Base-by-base conservation (phyloP, 2,329 filamentous ascomycete species). In the Coleophoma cylindrospora region DNA sequence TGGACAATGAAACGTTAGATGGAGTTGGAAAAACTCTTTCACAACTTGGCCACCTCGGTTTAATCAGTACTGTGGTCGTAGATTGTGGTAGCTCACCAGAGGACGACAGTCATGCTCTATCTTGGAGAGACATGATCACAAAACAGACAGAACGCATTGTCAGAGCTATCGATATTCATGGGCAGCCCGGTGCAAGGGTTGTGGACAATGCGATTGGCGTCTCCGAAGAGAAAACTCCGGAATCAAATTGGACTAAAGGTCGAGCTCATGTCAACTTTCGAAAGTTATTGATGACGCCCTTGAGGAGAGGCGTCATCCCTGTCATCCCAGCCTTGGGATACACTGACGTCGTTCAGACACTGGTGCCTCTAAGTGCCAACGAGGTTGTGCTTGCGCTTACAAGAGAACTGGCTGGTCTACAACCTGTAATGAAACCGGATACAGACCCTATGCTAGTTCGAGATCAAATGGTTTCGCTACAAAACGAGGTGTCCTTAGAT, bases 21-120 rank as follows among this genome's bases (percentile, higher is more conserved):
- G 91, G 90, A 1, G 82, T 97, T 51, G 89, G 86, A 5, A 83
- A 86, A 64, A 97, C 94, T 0, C 70, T 99, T 38, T 84, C 85
- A 32, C 92, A 96, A 66, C 81, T 99, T 45, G 81, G 84, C 37
- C 83, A 86, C 47, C 77, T 99, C 13, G 92, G 94, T 3, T 78
- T 99, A 57, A 76, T 83, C 45, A 91, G 90, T 53, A 82, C 91
- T 17, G 80, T 99, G 0, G 86, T 97, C 1, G 73, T 96, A 9
- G 92, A 96, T 60, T 87, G 84, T 47, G 69, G 74, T 27, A 70
- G 74, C 22, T 66, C 41, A 22, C 15, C 34, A 34, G n/a, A 12
- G 21, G 15, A 34, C 21, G 46, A 22, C 17, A 45, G 21, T 19
- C 1, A 43, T n/a, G 34, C 59, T 40, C 57, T 56, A 56, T 53